Evolutionary conservation across 2,329 filamentous ascomycete genomes (phyloP), one percentile per base, ranked within the genome.

Genomic region (Fusarium heterosporum): DNA sequence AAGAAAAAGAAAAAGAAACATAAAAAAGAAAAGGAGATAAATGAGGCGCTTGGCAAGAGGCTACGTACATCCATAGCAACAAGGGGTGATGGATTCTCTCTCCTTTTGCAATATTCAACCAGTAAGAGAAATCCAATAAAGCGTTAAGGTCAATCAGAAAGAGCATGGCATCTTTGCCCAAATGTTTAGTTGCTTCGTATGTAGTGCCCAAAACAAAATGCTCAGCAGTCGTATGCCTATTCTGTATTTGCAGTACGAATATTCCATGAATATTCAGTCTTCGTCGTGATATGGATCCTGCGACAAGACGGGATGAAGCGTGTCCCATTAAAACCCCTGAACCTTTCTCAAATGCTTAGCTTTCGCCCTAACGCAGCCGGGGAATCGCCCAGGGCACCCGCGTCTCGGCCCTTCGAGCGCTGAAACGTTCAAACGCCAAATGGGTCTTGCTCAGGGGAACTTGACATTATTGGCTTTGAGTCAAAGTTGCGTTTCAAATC

Each of bases 241-340:
- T n/a, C n/a, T n/a, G n/a, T 17, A 36, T 36, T 4, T 6, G 22
- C 22, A 22, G 22, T 22, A 36, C 34, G 34, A n/a, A 36, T n/a
- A 36, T 10, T 36, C 12, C 22, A 13, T 19, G 11, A 17, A 16
- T 26, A 19, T 12, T 26, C n/a, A 17, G 26, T 17, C n/a, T 46
- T 19, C 8, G 7, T 43, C 16, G 29, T 45, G 49, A 29, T 40
- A 36, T 34, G 16, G 13, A 45, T 41, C 29, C 34, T 26, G 19
- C 51, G 43, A 17, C 51, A 39, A 49, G 51, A 50, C 32, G 26
- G 43, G 43, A 36, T 17, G 16, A 16, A 36, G 34, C 13, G 42
- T 29, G 50, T 51, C 55, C 65, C 64, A 68, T 68, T 68, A 68
- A 68, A 68, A 39, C 60, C 64, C 65, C 61, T 68, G 64, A 42